Evolutionary conservation across 106 monocot species (phyloP), one percentile per base, ranked within the genome.

Genomic region (Dioscorea dumetorum): DNA sequence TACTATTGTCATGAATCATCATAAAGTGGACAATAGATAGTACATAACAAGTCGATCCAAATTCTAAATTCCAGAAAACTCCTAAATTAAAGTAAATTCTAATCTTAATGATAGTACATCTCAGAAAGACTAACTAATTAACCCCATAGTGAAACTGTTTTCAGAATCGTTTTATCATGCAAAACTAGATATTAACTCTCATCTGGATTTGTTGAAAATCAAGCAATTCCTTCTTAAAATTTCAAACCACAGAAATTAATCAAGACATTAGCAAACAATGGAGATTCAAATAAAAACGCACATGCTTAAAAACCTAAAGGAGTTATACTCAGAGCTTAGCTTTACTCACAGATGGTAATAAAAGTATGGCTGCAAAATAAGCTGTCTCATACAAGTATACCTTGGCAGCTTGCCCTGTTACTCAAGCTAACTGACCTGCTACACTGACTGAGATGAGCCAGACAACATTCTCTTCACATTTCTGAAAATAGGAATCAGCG

Each of bases 401-500:
- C 14, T 49, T 50, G 33, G 67, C 20, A 8, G 34, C 53, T 24
- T 28, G 14, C 21, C 50, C 59, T 60, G 60, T 19, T 54, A 24
- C 35, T 57, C 15, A 57, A 23, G 12, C n/a, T 71, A 65, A 19
- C 62, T 60, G 51, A 73, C 50, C 41, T 63, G 53, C 67, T 70
- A 75, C 48, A 63, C n/a, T 50, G 57, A 23, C 48, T 82, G 58
- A 51, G 82, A 67, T 67, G 73, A 79, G 63, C 24, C 73, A 50
- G 33, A 73, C 12, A 91, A 22, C 56, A 85, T 21, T 33, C 80
- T 81, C 52, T 79, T 77, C 41, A 87, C 50, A 76, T 77, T 75
- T 73, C 77, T 78, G 56, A 87, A 77, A 28, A 97, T 60, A 4
- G 95, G 95, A 20, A 91, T 4, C 32, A 97, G 68, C 14, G 88